Conservation (phyloP, 495 filamentous ascomycete species). For the Cudoniella acicularis region DNA sequence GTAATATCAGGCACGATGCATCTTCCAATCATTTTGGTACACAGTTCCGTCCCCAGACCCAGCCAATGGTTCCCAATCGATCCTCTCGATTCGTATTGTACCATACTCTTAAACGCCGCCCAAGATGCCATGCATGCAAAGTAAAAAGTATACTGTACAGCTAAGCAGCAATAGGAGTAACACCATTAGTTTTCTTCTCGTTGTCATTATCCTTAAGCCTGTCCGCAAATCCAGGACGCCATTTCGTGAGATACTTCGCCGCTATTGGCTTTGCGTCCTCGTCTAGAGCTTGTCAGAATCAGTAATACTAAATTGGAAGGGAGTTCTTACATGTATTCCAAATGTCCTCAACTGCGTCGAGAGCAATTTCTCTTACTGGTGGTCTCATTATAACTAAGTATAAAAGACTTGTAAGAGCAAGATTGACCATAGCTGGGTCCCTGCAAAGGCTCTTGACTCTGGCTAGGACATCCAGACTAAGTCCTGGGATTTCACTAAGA, state of each 20-base stretch:
- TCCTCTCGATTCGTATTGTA: not conserved
- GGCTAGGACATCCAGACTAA: conserved; percentile 64
- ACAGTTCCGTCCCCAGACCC: not conserved
- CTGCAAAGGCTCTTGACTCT: conserved; percentile 76
- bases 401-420: conserved; percentile 46
- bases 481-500: conserved; percentile 83
- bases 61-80: not conserved
- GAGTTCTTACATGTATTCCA: conserved; percentile 70
- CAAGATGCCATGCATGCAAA: not conserved
- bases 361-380: conserved; percentile 72
- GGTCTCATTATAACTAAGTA: conserved; percentile 86
- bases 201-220: conserved; percentile 12
- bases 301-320: conserved; percentile 6
- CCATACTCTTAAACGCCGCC: conserved; percentile 5
- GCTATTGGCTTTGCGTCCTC: conserved; percentile 52
- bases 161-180: not conserved
- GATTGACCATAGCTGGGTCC: conserved; percentile 69
- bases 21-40: not conserved
- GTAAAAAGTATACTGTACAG: conserved; percentile 7
- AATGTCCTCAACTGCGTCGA: conserved; percentile 81
- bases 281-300: conserved; percentile 16
- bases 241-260: conserved; percentile 49
- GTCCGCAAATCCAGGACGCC: conserved; percentile 45
- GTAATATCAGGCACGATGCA: not conserved
- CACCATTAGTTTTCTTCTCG: conserved; percentile 9